Percentiles rank a stretch among this genome's conserved stretches.
Conservation (phyloP, 148 eudicot species). For the Spergularia bocconei region DNA sequence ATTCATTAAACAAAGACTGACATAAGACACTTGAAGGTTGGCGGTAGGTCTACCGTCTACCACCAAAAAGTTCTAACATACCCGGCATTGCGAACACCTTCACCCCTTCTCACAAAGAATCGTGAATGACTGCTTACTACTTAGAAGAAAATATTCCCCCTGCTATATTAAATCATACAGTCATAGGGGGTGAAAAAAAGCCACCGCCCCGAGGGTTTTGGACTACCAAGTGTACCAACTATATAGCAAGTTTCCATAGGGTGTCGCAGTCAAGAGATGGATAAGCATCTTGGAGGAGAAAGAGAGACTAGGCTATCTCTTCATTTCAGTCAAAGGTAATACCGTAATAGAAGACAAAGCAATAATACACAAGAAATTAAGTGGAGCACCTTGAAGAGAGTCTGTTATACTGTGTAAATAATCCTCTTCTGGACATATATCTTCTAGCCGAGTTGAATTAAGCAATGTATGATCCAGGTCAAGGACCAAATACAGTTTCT, state of each 20-base stretch:
- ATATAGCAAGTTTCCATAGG: neutral
- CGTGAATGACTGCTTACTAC: too few relatives aligned
- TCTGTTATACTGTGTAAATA: conserved; percentile 51
- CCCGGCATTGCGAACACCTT: too few relatives aligned
- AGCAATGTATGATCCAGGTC: conserved; percentile 94
- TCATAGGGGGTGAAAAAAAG: too few relatives aligned
- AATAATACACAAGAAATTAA: neutral
- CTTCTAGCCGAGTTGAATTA: conserved; percentile 69
- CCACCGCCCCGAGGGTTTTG: too few relatives aligned
- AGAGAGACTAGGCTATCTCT: neutral
- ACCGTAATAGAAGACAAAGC: neutral
- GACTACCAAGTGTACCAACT: neutral
- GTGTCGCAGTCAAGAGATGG: neutral
- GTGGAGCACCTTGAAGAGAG: conserved; percentile 57
- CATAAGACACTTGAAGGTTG: neutral
- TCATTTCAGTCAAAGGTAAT: neutral
- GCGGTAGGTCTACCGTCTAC: neutral
- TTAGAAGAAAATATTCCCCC: too few relatives aligned
- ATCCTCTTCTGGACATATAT: conserved; percentile 60
- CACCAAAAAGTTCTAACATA: neutral
- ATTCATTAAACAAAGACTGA: neutral
- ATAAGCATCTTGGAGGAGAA: neutral
- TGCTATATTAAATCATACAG: too few relatives aligned
- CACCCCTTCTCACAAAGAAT: too few relatives aligned
- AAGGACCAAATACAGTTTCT: conserved; percentile 77